Evolutionary conservation across 164 flowering plant genomes (phyloP).

Genomic region (Kalanchoe fedtschenkoi): DNA sequence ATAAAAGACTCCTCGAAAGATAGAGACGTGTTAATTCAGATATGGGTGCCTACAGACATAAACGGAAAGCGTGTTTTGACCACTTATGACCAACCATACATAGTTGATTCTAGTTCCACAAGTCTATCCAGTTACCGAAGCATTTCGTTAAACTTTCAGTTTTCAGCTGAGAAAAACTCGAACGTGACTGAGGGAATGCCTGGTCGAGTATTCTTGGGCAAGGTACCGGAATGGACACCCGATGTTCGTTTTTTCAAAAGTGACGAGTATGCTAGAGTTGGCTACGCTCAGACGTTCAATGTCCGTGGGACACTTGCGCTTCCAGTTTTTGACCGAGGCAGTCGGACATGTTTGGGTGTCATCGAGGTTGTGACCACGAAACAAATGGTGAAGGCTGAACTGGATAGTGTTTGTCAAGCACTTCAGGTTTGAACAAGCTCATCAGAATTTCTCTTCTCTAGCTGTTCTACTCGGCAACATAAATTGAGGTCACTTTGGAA

Average conservation of each 20-base stretch:
- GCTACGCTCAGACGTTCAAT: slow-evolving; percentile 45
- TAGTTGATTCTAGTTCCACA: slow-evolving; percentile 26
- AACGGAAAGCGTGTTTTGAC: slow-evolving; percentile 46
- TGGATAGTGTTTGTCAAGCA: slow-evolving; percentile 77
- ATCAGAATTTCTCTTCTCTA: not conserved
- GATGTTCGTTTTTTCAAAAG: slow-evolving; percentile 63
- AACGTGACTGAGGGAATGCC: slow-evolving; percentile 54
- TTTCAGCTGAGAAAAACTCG: slow-evolving; percentile 53
- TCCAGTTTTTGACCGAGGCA: slow-evolving; percentile 74
- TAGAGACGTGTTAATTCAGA: slow-evolving; percentile 57
- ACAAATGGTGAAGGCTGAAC: slow-evolving; percentile 46
- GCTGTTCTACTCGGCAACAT: not conserved
- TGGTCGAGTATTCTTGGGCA: slow-evolving; percentile 59
- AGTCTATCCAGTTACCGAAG: slow-evolving; percentile 50
- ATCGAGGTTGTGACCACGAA: slow-evolving; percentile 67
- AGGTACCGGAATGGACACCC: slow-evolving; percentile 91
- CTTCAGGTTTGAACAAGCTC: slow-evolving; percentile 48
- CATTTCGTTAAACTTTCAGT: slow-evolving; percentile 49
- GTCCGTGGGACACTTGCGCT: slow-evolving; percentile 82
- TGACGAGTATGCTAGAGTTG: slow-evolving; percentile 65
- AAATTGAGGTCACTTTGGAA: not conserved
- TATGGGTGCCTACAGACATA: slow-evolving; percentile 69
- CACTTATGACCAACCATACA: slow-evolving; percentile 51
- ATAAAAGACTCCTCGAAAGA: slow-evolving; percentile 33
- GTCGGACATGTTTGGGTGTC: slow-evolving; percentile 69